Conservation (phyloP, 306 rosid species). For the Quillaja saponaria region DNA sequence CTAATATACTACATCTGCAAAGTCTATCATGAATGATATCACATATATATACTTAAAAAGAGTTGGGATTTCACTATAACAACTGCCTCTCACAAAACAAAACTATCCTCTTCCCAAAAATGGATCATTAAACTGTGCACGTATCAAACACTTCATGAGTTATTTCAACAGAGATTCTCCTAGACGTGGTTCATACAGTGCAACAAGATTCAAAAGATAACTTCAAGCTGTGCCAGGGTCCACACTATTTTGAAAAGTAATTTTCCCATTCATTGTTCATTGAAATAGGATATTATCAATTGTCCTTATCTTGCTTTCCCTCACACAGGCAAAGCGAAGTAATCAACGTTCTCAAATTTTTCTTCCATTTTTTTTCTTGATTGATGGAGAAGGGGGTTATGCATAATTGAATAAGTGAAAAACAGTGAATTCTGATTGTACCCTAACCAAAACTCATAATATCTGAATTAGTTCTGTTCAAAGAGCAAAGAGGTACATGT, state of each 20-base stretch:
- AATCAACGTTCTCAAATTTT: background rate
- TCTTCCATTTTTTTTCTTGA: background rate
- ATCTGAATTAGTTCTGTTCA: slow-evolving; percentile 4
- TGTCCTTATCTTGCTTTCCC: background rate
- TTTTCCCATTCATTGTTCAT: background rate
- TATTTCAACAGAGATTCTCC: background rate
- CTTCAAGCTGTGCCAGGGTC: background rate
- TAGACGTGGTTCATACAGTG: background rate
- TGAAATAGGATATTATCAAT: background rate
- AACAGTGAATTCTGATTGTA: background rate
- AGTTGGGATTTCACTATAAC: background rate
- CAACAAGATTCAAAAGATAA: background rate
- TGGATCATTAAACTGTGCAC: background rate
- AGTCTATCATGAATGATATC: background rate
- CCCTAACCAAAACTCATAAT: background rate
- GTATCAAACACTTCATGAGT: background rate
- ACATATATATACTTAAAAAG: too few species aligned
- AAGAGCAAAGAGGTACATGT: background rate
- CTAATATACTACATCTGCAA: background rate
- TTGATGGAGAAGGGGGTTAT: background rate
- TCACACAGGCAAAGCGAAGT: background rate
- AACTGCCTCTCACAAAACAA: background rate
- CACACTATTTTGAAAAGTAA: background rate
- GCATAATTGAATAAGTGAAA: background rate
- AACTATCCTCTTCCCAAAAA: background rate